Evolutionary conservation across 1,284 basidiomycete genomes (phyloP), one percentile per base, ranked within the genome.

Genomic region (Cystobasidiaceae sp.): DNA sequence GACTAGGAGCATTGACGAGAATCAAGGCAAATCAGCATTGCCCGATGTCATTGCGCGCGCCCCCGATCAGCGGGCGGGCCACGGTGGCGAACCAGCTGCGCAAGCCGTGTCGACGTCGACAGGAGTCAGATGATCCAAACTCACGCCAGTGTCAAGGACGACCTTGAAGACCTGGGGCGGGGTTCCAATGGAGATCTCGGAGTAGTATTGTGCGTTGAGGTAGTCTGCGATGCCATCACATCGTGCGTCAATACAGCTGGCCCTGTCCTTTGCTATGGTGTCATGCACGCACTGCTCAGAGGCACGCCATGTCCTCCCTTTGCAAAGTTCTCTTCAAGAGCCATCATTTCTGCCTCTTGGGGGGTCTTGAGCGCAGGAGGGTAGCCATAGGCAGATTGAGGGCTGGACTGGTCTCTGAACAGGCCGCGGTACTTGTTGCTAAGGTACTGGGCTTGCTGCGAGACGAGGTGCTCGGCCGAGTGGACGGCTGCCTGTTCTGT

Each of bases 151-250:
- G 75, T 92, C 90, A 68, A 91, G 83, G 66, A 92, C 84, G 71
- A 93, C 89, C 79, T 90, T 90, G 81, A 90, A 90, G 79, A 76
- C 80, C 78, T 94, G 91, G 54, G 89, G 82, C 13, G 91, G 91
- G 2, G 81, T 82, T 15, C 91, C 94, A 61, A 98, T 77, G 9
- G 80, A 78, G 70, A 98, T 94, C 71, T 93, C 89, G 37, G 92
- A 84, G 77, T 85, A 98, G 81, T 98, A 97, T 79, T 98, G 94
- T 28, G 94, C 93, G 76, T 97, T 97, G 85, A 96, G 86, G 80
- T 92, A 98, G 82, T 98, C 33, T 61, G 46, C 41, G 28, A 2
- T 23, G 27, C n/a, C 23, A 57, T 28, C n/a, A n/a, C n/a, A n/a
- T n/a, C n/a, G n/a, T n/a, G n/a, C n/a, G 19, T 52, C 33, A 52